A percentile compares a stretch with the other conserved stretches of the same genome.
Evolutionary conservation across 202 grass and related monocot species (phyloP).

Genomic region (Zoysia matrella): DNA sequence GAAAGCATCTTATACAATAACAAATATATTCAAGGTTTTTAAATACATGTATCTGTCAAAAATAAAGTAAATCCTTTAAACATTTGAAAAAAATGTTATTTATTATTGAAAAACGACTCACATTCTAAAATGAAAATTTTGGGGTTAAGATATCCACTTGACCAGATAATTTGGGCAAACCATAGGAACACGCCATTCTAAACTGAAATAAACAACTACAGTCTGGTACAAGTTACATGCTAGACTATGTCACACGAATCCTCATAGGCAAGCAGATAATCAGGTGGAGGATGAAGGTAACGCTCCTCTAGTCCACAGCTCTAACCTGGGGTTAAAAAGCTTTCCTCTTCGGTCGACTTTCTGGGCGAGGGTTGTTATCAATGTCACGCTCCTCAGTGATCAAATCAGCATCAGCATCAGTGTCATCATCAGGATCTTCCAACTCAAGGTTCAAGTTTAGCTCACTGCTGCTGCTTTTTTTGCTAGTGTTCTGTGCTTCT

Average conservation of each 20-base stretch:
- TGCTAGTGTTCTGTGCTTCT: conserved; percentile 50
- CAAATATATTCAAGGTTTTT: no score
- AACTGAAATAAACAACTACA: not conserved
- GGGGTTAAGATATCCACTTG: no score
- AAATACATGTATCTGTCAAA: no score
- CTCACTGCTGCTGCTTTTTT: conserved; percentile 66
- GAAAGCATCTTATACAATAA: no score
- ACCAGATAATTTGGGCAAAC: no score
- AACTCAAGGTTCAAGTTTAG: conserved; percentile 91
- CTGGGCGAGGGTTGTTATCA: conserved; percentile 28
- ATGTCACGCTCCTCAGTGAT: conserved; percentile 40
- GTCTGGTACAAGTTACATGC: conserved; percentile 14
- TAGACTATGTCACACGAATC: conserved; percentile 9
- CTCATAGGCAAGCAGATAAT: not conserved
- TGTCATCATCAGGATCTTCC: conserved; percentile 69
- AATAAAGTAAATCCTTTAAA: no score
- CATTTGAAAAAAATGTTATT: no score
- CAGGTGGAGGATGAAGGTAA: not conserved
- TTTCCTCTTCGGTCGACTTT: conserved; percentile 51
- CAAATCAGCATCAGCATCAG: conserved; percentile 49
- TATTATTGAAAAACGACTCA: no score
- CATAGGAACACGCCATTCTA: no score
- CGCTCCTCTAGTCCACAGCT: not conserved
- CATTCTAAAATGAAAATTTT: no score
- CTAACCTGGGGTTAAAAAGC: conserved; percentile 28